Conservation (phyloP, 2,329 filamentous ascomycete genomes). For the Botrytis elliptica region DNA sequence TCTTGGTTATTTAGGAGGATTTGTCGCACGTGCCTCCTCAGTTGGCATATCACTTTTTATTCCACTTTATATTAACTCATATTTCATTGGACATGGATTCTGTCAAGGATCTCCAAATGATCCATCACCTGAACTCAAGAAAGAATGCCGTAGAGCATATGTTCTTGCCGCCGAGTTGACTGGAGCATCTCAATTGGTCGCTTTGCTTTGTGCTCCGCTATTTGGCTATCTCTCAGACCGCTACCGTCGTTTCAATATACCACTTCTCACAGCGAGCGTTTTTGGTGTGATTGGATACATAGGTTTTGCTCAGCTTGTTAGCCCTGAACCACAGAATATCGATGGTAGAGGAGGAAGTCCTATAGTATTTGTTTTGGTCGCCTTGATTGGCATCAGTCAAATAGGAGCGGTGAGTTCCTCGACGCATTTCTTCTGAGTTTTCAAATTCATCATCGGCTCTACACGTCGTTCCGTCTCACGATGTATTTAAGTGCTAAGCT, state of each 20-base stretch:
- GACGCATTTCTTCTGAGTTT: neutral
- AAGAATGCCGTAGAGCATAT: constrained; percentile 83
- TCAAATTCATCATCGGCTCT: neutral
- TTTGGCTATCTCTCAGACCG: constrained; percentile 84
- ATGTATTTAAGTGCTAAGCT: neutral
- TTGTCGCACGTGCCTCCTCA: constrained; percentile 90
- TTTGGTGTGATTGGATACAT: constrained; percentile 78
- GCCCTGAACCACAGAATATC: constrained; percentile 67
- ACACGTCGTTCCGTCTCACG: neutral
- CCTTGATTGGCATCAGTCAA: constrained; percentile 84
- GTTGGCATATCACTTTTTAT: constrained; percentile 96
- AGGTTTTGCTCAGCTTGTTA: constrained; percentile 71
- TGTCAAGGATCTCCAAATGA: constrained; percentile 68
- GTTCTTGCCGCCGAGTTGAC: constrained; percentile 83
- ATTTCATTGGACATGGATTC: constrained; percentile 77
- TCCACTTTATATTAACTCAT: constrained; percentile 87
- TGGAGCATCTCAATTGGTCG: constrained; percentile 83
- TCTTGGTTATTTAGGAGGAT: constrained; percentile 88
- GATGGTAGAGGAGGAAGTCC: constrained; percentile 66
- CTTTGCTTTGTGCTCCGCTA: constrained; percentile 77
- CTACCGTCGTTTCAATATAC: constrained; percentile 65
- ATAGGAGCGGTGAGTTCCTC: constrained; percentile 63
- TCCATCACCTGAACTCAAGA: constrained; percentile 72
- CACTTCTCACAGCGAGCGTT: constrained; percentile 68
- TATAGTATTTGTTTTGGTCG: constrained; percentile 71